These are phyloP conservation scores for Acanthamoeba lenticulata DNA, from an alignment of 208 protist species.

Conservation along the genomic window DNA sequence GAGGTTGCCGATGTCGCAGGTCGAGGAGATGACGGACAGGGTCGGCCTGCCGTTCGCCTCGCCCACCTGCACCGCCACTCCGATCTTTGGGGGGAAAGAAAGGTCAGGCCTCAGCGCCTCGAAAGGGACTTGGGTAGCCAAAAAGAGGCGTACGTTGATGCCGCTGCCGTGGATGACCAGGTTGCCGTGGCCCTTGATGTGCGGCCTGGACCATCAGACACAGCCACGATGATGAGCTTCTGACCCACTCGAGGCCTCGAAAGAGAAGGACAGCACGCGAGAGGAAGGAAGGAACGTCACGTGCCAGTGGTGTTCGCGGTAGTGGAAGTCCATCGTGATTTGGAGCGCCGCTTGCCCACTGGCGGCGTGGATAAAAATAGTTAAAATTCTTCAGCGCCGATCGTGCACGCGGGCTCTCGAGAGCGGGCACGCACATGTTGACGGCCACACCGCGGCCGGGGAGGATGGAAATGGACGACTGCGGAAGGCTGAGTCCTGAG, in stretches of 20 bases:
- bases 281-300: no score
- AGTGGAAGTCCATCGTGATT: not conserved
- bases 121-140: not conserved
- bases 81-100: not conserved
- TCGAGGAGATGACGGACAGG: not conserved
- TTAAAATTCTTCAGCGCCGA: not conserved
- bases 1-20: not conserved
- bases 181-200: not conserved
- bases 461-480: not conserved
- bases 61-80: not conserved
- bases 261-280: not conserved
- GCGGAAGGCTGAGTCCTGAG: not conserved
- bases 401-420: no score
- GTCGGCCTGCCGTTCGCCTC: not conserved
- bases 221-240: no score
- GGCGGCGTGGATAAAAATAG: no score
- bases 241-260: no score
- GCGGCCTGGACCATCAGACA: not conserved
- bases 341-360: not conserved
- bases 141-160: not conserved
- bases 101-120: no score
- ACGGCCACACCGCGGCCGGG: not conserved
- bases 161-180: not conserved
- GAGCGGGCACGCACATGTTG: not conserved
- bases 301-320: conserved; percentile 4